Evolutionary conservation across 352 stramenopile genomes (phyloP).

Genomic region (Aphanomyces astaci): DNA sequence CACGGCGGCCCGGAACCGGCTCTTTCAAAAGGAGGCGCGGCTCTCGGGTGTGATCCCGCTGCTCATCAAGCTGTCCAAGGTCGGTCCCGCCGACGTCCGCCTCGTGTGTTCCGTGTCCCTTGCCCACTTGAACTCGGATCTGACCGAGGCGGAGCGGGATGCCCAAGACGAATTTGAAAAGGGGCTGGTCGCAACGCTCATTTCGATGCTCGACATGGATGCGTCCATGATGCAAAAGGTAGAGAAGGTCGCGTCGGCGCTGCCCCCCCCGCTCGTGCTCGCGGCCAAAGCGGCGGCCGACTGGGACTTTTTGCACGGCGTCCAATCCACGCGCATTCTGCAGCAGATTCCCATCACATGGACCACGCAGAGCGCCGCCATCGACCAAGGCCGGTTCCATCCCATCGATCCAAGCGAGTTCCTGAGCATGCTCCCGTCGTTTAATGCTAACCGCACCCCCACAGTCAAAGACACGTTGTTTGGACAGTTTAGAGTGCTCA

Average conservation of each 20-base stretch:
- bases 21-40: slow-evolving; percentile 41
- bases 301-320: slow-evolving; percentile 38
- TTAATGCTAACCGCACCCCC: background rate
- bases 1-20: slow-evolving; percentile 39
- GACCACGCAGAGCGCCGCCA: slow-evolving; percentile 55
- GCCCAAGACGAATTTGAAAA: slow-evolving; percentile 36
- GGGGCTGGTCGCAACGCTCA: slow-evolving; percentile 53
- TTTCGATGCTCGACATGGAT: slow-evolving; percentile 76
- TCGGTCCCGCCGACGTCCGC: slow-evolving; percentile 46
- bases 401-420: background rate
- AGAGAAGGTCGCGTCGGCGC: slow-evolving; percentile 46
- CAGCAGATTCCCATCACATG: slow-evolving; percentile 33
- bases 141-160: background rate
- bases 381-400: slow-evolving; percentile 35
- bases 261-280: slow-evolving; percentile 30
- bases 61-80: slow-evolving; percentile 52
- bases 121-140: slow-evolving; percentile 54
- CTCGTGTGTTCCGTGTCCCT: slow-evolving; percentile 58
- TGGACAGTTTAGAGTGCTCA: background rate
- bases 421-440: background rate
- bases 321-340: slow-evolving; percentile 27
- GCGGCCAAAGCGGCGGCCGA: background rate
- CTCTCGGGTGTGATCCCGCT: slow-evolving; percentile 41
- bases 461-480: background rate
- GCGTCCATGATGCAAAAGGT: slow-evolving; percentile 53